A percentile compares a stretch with the other conserved stretches of the same genome.
phyloP scores from a whole-genome alignment of 2,329 filamentous ascomycete genomes.

The Domatiomyces globalis region DNA sequence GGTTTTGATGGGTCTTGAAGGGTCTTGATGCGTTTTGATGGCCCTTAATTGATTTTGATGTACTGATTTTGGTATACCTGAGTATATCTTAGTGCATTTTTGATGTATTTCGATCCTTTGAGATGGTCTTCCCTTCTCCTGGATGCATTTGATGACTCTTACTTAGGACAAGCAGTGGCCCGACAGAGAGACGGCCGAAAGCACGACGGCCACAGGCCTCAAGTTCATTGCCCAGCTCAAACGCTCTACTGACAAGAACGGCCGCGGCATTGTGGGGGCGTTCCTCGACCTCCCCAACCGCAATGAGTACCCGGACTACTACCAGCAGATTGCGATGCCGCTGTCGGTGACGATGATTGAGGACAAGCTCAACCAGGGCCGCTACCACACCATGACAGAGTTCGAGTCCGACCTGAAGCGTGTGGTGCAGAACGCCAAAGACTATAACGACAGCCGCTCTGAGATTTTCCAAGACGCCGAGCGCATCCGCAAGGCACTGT shows the following conservation, averaged over 20 bases:
- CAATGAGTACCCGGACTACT: constrained; percentile 51
- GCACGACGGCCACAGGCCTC: constrained; percentile 57
- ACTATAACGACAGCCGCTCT: constrained; percentile 62
- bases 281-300: constrained; percentile 58
- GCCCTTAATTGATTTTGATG: neutral
- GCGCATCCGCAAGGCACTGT: constrained; percentile 69
- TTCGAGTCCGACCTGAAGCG: constrained; percentile 78
- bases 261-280: constrained; percentile 57
- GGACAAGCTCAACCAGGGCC: constrained; percentile 51
- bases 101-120: neutral
- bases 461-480: constrained; percentile 71
- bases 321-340: constrained; percentile 60
- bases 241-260: constrained; percentile 66
- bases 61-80: neutral
- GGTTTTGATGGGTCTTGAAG: neutral
- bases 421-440: constrained; percentile 76
- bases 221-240: constrained; percentile 62
- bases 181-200: constrained; percentile 45
- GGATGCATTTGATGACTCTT: neutral
- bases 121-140: no score
- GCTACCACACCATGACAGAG: constrained; percentile 56
- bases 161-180: constrained; percentile 17
- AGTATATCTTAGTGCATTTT: no score
- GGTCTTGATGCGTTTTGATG: neutral
- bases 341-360: constrained; percentile 67